These are phyloP conservation scores for Aspergillus quadricinctus DNA, from an alignment of 2,329 filamentous ascomycete genomes.

Conservation along the genomic window DNA sequence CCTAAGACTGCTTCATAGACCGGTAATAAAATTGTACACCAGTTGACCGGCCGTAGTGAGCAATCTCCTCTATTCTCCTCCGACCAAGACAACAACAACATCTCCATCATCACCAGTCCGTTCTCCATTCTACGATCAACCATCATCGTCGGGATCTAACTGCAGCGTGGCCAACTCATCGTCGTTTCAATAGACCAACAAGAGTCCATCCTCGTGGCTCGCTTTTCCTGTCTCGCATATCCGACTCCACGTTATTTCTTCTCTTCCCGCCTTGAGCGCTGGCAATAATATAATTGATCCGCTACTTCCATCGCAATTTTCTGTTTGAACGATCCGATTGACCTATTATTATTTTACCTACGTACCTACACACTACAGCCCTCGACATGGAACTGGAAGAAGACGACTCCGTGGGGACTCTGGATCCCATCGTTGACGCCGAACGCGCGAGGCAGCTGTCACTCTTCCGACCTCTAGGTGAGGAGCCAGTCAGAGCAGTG, in stretches of 20 bases:
- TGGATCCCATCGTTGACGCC: slow-evolving; percentile 31
- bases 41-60: not conserved
- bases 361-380: not conserved
- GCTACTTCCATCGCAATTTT: slow-evolving; percentile 1
- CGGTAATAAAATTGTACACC: not conserved
- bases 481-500: slow-evolving; percentile 33
- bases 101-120: not conserved
- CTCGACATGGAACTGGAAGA: slow-evolving; percentile 7
- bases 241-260: slow-evolving; percentile 4
- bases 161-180: not conserved
- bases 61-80: not conserved
- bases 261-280: slow-evolving; percentile 21
- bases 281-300: slow-evolving; percentile 6
- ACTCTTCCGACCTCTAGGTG: slow-evolving; percentile 43
- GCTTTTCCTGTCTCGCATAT: not conserved
- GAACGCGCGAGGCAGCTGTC: slow-evolving; percentile 41
- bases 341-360: not conserved
- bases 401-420: slow-evolving; percentile 8
- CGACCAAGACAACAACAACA: not conserved
- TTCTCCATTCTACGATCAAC: not conserved
- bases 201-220: not conserved
- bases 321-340: slow-evolving; percentile 10
- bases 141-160: not conserved
- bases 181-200: not conserved
- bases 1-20: not conserved